These are phyloP conservation scores for Amaranthus hypochondriacus DNA, from an alignment of 148 eudicot species.

Conservation along the genomic window DNA sequence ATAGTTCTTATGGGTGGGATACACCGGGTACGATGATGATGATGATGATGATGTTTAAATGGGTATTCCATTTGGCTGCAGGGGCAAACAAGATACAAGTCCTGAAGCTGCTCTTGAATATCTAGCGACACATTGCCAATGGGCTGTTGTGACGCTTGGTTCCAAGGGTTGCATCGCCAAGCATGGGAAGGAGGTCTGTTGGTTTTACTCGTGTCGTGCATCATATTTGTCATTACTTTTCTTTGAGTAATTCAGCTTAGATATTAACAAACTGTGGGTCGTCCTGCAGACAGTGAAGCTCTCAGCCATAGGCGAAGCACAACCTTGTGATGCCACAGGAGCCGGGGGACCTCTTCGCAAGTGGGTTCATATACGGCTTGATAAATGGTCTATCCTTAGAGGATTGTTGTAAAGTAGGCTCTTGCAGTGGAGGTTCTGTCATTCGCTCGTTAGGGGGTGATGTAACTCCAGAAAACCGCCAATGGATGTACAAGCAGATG, in stretches of 20 bases:
- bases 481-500: constrained; percentile 96
- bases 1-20: no score
- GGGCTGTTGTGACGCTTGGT: constrained; percentile 96
- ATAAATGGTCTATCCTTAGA: constrained; percentile 75
- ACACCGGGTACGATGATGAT: no score
- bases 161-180: constrained; percentile 85
- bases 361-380: constrained; percentile 89
- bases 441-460: constrained; percentile 91
- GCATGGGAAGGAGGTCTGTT: constrained; percentile 73
- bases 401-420: constrained; percentile 80
- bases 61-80: constrained; percentile 11
- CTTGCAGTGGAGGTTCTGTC: constrained; percentile 95
- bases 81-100: constrained; percentile 54
- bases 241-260: background rate
- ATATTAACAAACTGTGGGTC: background rate
- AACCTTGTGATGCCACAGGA: constrained; percentile 82
- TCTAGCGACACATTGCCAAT: constrained; percentile 67
- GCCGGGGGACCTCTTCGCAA: constrained; percentile 98
- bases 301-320: constrained; percentile 74
- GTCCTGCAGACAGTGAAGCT: constrained; percentile 52
- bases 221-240: constrained; percentile 15
- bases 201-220: constrained; percentile 23
- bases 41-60: no score
- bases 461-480: constrained; percentile 76
- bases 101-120: constrained; percentile 82